Base-by-base conservation (phyloP, 768 basidiomycete species). In the Pulveroboletus sp. region DNA sequence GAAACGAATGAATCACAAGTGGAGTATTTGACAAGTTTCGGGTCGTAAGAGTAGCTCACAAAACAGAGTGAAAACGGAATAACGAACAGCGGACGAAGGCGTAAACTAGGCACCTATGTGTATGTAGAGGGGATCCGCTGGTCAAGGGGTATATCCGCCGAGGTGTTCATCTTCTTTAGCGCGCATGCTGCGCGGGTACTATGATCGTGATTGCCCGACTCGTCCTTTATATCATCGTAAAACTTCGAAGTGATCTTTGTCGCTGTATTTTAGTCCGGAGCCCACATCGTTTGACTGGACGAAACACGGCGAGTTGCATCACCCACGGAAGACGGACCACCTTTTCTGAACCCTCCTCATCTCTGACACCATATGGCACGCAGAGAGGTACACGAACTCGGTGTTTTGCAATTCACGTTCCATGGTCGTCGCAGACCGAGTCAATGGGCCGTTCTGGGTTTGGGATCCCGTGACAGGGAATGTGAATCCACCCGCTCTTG, bases 351-450 rank as follows among this genome's bases (percentile, higher is more conserved):
- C n/a, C n/a, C n/a, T n/a, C 38, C 26, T 51, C 50, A 10, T 46
- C 35, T 12, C 36, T 26, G 14, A 40, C 45, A 37, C 22, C 19
- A 37, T 46, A 10, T 46, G 35, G 22, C 64, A 67, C 0, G 62
- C 60, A 7, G 62, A 68, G 16, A 65, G 40, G 14, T 51, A 59
- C 6, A 58, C 58, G 19, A 59, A 56, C 26, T 60, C 50, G 1
- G 54, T 12, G 8, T 56, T 39, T 14, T 41, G 12, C 3, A 58
- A 24, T 0, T 47, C 20, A 8, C 41, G 45, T 5, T 5, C 9
- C 27, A 29, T 29, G 27, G 27, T 29, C 27, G 27, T 29, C n/a
- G 27, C 3, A 29, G 27, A 29, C n/a, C n/a, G n/a, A n/a, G n/a
- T n/a, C n/a, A n/a, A n/a, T n/a, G n/a, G 63, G 61, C 12, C 42